phyloP scores from a whole-genome alignment of 805 yeast species.

The Saturnispora bothae region DNA sequence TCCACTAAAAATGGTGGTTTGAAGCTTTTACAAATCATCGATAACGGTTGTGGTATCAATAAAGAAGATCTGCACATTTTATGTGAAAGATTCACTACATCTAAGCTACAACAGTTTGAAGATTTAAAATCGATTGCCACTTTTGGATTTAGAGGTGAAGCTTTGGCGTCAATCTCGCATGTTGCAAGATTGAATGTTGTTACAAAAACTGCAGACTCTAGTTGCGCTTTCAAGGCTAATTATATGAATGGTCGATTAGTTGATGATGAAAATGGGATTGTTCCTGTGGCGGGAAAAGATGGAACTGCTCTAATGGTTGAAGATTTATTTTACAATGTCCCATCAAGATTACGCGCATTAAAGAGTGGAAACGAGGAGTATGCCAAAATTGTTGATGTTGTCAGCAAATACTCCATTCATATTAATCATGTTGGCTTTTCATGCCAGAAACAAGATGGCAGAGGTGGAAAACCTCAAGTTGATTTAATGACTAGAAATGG shows the following conservation, averaged over 20 bases:
- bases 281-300: conserved; percentile 72
- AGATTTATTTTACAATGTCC: conserved; percentile 81
- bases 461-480: conserved; percentile 43
- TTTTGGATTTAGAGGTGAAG: conserved; percentile 95
- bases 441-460: conserved; percentile 60
- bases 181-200: conserved; percentile 72
- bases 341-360: conserved; percentile 63
- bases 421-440: conserved; percentile 58
- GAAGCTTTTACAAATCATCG: conserved; percentile 75
- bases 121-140: conserved; percentile 66
- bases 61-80: conserved; percentile 64
- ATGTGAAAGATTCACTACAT: conserved; percentile 91
- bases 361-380: conserved; percentile 65
- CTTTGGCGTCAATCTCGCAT: conserved; percentile 88
- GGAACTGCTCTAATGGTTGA: conserved; percentile 85
- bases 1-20: conserved; percentile 87
- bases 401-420: conserved; percentile 76
- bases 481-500: conserved; percentile 49
- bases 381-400: conserved; percentile 65
- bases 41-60: conserved; percentile 77
- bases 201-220: conserved; percentile 52
- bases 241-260: conserved; percentile 55
- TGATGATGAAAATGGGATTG: conserved; percentile 32
- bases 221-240: conserved; percentile 62
- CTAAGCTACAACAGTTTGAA: conserved; percentile 64